phyloP scores from a whole-genome alignment of 345 rosid species.

The Populus alba region DNA sequence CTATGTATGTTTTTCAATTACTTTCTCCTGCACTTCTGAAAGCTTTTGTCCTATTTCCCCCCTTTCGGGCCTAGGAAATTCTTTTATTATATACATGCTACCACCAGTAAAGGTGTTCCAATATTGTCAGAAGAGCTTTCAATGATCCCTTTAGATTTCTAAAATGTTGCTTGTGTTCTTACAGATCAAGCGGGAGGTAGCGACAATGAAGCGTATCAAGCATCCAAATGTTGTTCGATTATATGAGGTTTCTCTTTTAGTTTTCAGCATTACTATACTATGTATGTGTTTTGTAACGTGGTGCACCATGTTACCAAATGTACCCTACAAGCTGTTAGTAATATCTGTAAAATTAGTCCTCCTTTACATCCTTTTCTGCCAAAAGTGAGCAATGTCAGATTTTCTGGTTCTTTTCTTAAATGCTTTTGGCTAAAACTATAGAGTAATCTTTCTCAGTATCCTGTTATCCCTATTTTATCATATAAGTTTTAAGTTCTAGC shows the following conservation, averaged over 20 bases:
- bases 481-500: neutral
- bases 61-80: neutral
- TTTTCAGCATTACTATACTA: slow-evolving; percentile 3
- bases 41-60: neutral
- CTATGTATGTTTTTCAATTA: neutral
- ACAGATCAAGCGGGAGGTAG: slow-evolving; percentile 86
- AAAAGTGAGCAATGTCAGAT: neutral
- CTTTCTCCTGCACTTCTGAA: neutral
- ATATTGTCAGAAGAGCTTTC: slow-evolving; percentile 1
- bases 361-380: neutral
- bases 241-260: slow-evolving; percentile 59
- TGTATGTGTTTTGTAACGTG: neutral
- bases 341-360: neutral
- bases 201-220: slow-evolving; percentile 88
- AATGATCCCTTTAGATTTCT: slow-evolving; percentile 4
- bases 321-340: neutral
- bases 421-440: neutral
- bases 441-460: neutral
- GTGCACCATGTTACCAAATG: too few species aligned
- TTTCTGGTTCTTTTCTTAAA: neutral
- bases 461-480: neutral
- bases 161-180: slow-evolving; percentile 21
- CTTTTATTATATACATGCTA: neutral
- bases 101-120: neutral
- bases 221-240: slow-evolving; percentile 91